Evolutionary conservation across 768 basidiomycete species (phyloP).

Genomic region (Suillus plorans): DNA sequence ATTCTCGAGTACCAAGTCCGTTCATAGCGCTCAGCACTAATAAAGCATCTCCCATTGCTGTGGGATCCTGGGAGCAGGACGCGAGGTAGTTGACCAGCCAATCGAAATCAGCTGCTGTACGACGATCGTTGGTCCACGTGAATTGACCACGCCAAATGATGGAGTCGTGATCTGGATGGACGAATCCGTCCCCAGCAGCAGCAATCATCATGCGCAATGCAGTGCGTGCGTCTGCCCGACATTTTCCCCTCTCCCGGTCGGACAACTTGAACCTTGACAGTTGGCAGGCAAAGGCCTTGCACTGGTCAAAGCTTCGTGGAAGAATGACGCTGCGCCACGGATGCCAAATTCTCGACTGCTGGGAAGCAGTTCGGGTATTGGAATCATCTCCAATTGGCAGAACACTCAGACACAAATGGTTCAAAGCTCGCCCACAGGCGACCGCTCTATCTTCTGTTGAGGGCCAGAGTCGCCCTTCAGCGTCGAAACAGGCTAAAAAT

Average conservation of each 20-base stretch:
- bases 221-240: neutral
- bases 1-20: neutral
- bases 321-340: neutral
- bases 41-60: neutral
- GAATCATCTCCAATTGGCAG: neutral
- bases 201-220: slow-evolving; percentile 5
- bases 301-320: neutral
- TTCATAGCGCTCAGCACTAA: slow-evolving; percentile 3
- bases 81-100: neutral
- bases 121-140: neutral
- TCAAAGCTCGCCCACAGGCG: slow-evolving; percentile 2
- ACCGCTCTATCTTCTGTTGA: neutral
- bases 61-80: neutral
- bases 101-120: neutral
- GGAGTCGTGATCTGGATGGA: neutral
- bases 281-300: neutral
- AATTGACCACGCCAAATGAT: neutral
- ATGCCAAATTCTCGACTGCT: neutral
- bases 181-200: neutral
- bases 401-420: neutral
- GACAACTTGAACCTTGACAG: neutral
- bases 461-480: neutral
- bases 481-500: slow-evolving; percentile 5
- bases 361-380: neutral
- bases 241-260: neutral